Percentiles rank a stretch among this genome's conserved stretches.
Conservation (phyloP, 768 basidiomycete species). For the Pulveroboletus sp. region DNA sequence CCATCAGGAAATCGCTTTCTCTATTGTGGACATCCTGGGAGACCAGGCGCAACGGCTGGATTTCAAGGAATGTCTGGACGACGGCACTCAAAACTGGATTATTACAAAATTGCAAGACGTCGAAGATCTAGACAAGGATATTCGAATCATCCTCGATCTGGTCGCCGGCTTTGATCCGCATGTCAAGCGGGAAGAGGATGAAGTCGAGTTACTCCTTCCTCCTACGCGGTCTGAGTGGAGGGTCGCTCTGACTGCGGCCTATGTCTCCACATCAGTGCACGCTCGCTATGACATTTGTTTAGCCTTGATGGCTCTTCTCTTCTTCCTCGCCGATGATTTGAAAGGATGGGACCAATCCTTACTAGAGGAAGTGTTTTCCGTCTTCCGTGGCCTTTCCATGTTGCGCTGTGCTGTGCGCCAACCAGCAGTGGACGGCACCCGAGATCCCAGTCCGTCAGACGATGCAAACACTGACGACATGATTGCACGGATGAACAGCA, state of each 20-base stretch:
- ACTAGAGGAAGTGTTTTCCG: slow-evolving; percentile 70
- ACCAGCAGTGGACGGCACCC: slow-evolving; percentile 41
- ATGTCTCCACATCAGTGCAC: slow-evolving; percentile 56
- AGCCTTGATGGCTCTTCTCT: slow-evolving; percentile 59
- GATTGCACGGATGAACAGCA: slow-evolving; percentile 58
- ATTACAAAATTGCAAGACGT: slow-evolving; percentile 54
- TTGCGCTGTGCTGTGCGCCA: slow-evolving; percentile 58
- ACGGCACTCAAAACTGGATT: slow-evolving; percentile 59
- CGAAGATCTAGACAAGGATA: slow-evolving; percentile 51
- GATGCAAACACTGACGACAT: slow-evolving; percentile 57
- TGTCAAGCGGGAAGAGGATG: slow-evolving; percentile 75
- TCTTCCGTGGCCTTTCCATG: slow-evolving; percentile 75
- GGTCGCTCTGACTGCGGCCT: slow-evolving; percentile 58
- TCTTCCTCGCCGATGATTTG: slow-evolving; percentile 67
- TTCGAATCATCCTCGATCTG: slow-evolving; percentile 58
- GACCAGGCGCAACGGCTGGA: slow-evolving; percentile 55
- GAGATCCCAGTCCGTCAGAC: slow-evolving; percentile 31
- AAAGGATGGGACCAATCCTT: slow-evolving; percentile 59
- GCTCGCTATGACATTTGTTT: slow-evolving; percentile 76
- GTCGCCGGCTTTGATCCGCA: slow-evolving; percentile 67
- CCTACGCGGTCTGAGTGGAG: slow-evolving; percentile 59
- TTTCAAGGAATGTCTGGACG: slow-evolving; percentile 56
- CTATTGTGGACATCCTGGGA: slow-evolving; percentile 68
- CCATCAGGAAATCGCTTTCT: slow-evolving; percentile 75
- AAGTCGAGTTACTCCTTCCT: slow-evolving; percentile 51